Evolutionary conservation across 2,329 filamentous ascomycete species (phyloP).

Genomic region (Pseudogymnoascus sp.): DNA sequence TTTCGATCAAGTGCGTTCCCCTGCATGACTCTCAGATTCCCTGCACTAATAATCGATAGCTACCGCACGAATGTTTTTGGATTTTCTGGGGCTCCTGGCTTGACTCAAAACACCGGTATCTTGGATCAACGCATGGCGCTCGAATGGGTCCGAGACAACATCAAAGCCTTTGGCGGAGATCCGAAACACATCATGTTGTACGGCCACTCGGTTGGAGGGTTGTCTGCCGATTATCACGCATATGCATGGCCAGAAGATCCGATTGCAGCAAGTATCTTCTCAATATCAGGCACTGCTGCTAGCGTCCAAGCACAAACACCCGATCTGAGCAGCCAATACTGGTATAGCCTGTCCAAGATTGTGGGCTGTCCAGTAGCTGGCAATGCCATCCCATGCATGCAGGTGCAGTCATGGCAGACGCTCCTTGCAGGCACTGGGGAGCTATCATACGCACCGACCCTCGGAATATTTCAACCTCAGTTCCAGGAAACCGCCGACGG

Average conservation of each 20-base stretch:
- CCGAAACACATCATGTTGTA: constrained; percentile 24
- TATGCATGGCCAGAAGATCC: constrained; percentile 17
- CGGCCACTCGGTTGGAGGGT: constrained; percentile 21
- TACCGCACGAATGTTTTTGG: constrained; percentile 31
- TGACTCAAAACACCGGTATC: constrained; percentile 35
- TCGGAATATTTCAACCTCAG: not conserved
- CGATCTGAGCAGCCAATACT: constrained; percentile 13
- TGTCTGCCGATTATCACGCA: constrained; percentile 17
- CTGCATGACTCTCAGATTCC: not conserved
- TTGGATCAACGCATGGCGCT: constrained; percentile 50
- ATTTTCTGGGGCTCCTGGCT: constrained; percentile 11
- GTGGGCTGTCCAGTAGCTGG: constrained; percentile 23
- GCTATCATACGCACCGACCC: constrained; percentile 19
- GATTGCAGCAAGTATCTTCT: constrained; percentile 22
- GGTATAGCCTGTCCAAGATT: constrained; percentile 19
- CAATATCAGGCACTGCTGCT: constrained; percentile 26
- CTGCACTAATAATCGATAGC: constrained; percentile 22
- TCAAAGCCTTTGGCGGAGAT: constrained; percentile 49
- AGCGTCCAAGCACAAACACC: constrained; percentile 19
- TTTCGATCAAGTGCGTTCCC: constrained; percentile 37
- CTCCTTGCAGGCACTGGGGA: constrained; percentile 18
- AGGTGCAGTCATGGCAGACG: constrained; percentile 20
- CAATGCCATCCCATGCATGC: constrained; percentile 16
- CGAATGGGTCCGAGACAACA: constrained; percentile 49
- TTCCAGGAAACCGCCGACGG: constrained; percentile 23